phyloP scores from a whole-genome alignment of 176 grass and related monocot species.

The Phragmites australis region DNA sequence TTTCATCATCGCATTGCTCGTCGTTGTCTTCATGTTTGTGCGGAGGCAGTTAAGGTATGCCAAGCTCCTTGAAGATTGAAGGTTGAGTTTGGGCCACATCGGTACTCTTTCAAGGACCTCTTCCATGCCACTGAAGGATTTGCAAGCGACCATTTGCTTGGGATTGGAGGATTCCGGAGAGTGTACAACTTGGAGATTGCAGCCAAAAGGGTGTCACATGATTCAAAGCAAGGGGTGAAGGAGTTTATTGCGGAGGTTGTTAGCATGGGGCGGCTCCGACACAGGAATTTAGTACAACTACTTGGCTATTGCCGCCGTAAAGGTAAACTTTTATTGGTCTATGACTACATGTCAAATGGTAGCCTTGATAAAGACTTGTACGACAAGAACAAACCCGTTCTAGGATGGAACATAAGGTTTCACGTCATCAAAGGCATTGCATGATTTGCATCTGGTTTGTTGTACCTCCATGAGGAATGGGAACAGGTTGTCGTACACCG shows the following conservation, averaged over 20 bases:
- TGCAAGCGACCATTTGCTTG: slow-evolving; percentile 36
- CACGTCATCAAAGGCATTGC: slow-evolving; percentile 46
- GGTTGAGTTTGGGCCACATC: slow-evolving; percentile 48
- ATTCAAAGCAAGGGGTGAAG: slow-evolving; percentile 50
- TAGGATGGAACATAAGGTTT: slow-evolving; percentile 45
- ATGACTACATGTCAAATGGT: slow-evolving; percentile 51
- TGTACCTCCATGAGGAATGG: slow-evolving; percentile 59
- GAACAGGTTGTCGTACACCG: slow-evolving; percentile 51
- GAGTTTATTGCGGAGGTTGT: slow-evolving; percentile 54
- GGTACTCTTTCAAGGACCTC: slow-evolving; percentile 55
- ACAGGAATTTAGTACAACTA: slow-evolving; percentile 53
- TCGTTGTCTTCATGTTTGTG: slow-evolving; percentile 19
- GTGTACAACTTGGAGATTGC: slow-evolving; percentile 53
- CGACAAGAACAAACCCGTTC: slow-evolving; percentile 8
- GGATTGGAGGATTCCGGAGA: slow-evolving; percentile 55
- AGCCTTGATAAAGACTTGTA: slow-evolving; percentile 54
- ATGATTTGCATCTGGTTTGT: slow-evolving; percentile 51
- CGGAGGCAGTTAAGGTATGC: slow-evolving; percentile 29
- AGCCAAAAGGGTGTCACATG: slow-evolving; percentile 49
- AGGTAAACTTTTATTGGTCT: slow-evolving; percentile 56
- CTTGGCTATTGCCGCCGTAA: slow-evolving; percentile 53
- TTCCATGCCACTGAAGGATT: slow-evolving; percentile 59
- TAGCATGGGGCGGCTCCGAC: slow-evolving; percentile 50
- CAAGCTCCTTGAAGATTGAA: slow-evolving; percentile 65
- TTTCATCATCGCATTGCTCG: slow-evolving; percentile 4